Conservation (phyloP, 129 eudicot species). For the Centella asiatica region DNA sequence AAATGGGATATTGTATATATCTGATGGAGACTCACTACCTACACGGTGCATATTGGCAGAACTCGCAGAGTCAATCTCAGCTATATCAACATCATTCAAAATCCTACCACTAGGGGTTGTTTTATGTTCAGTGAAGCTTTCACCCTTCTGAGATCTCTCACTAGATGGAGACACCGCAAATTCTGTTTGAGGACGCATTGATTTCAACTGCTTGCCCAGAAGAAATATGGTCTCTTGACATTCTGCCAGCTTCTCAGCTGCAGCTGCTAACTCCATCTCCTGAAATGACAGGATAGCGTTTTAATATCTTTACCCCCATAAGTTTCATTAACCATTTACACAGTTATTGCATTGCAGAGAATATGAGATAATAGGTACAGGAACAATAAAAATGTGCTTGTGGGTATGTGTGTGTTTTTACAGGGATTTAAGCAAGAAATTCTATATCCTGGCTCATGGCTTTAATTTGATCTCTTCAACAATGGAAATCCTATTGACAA, state of each 20-base stretch:
- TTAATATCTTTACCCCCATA: background rate
- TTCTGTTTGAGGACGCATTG: constrained; percentile 44
- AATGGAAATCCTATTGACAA: too few relatives aligned
- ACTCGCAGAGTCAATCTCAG: constrained; percentile 19
- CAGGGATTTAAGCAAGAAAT: too few relatives aligned
- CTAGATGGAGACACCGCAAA: constrained; percentile 18
- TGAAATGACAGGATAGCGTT: background rate
- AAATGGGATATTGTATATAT: constrained; percentile 18
- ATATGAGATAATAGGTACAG: background rate
- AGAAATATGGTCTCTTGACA: constrained; percentile 62
- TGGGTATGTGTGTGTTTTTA: background rate
- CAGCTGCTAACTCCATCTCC: constrained; percentile 51
- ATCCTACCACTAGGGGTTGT: constrained; percentile 21
- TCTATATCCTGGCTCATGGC: too few relatives aligned
- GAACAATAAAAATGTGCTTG: too few relatives aligned
- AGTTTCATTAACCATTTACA: background rate
- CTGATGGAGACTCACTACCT: constrained; percentile 35
- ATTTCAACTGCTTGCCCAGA: constrained; percentile 45
- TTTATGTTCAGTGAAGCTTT: constrained; percentile 24
- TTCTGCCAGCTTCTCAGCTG: constrained; percentile 69
- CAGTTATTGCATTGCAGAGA: background rate
- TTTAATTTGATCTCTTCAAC: too few relatives aligned
- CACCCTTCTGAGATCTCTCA: constrained; percentile 18
- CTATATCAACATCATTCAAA: constrained; percentile 19
- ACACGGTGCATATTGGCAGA: constrained; percentile 20